A percentile compares a stretch with the other conserved stretches of the same genome.
Conservation (phyloP, 768 basidiomycete species). For the Podaxis sp. region DNA sequence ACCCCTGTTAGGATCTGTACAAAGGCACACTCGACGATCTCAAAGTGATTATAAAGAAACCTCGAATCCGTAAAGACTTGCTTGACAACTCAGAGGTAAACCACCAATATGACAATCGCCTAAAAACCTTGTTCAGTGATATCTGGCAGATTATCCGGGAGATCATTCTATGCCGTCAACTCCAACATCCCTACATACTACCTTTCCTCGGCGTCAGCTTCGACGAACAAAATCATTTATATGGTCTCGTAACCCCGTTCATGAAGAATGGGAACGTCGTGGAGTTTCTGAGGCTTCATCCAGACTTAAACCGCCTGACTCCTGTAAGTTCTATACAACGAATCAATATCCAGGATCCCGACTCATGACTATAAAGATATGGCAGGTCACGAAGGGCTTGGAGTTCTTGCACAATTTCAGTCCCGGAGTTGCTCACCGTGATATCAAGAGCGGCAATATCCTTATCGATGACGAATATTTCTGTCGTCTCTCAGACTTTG, state of each 20-base stretch:
- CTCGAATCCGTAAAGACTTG: not conserved
- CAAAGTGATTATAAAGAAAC: not conserved
- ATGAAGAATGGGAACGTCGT: slow-evolving; percentile 1
- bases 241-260: not conserved
- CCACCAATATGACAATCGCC: not conserved
- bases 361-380: not conserved
- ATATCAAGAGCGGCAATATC: not conserved
- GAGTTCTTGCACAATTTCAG: not conserved
- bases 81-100: not conserved
- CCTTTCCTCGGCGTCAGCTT: not conserved
- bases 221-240: not conserved
- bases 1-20: not conserved
- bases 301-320: not conserved
- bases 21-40: not conserved
- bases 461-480: not conserved
- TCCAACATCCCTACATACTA: not conserved
- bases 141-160: not conserved
- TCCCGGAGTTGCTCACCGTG: not conserved
- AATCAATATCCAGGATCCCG: no score
- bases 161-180: not conserved
- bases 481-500: not conserved
- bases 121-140: not conserved
- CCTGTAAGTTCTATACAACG: not conserved
- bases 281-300: not conserved
- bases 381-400: not conserved